phyloP scores from a whole-genome alignment of 2,329 filamentous ascomycete genomes.

The Phialophora macrospora region DNA sequence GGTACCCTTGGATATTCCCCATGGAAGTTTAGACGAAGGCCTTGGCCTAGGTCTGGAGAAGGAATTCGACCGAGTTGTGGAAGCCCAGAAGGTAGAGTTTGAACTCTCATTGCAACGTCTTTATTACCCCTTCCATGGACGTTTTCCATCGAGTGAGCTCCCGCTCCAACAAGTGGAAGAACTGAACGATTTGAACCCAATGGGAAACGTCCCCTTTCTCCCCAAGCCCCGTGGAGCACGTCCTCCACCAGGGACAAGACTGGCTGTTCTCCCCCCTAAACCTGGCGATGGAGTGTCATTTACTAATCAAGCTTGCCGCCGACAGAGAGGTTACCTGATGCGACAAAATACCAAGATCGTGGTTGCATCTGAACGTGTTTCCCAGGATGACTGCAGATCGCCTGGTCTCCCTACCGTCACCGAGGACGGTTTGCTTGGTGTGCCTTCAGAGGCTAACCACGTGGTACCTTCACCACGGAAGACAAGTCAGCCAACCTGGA shows the following conservation, averaged over 20 bases:
- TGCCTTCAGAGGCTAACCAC: constrained; percentile 39
- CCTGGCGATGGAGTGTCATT: constrained; percentile 42
- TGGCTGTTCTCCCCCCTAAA: constrained; percentile 16
- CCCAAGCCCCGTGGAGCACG: constrained; percentile 34
- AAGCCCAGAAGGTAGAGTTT: constrained; percentile 90
- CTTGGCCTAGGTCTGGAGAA: constrained; percentile 84
- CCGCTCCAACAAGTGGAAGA: constrained; percentile 28
- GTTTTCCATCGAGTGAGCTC: constrained; percentile 37
- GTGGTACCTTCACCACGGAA: constrained; percentile 68
- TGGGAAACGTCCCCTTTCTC: constrained; percentile 33
- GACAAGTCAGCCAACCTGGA: constrained; percentile 86
- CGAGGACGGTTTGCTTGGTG: constrained; percentile 49
- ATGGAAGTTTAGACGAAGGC: constrained; percentile 67
- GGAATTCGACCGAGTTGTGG: constrained; percentile 93
- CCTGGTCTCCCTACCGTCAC: constrained; percentile 26
- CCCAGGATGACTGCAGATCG: constrained; percentile 61
- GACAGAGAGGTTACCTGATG: constrained; percentile 98
- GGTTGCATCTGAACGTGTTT: constrained; percentile 74
- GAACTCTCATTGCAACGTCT: constrained; percentile 50
- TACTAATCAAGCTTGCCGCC: constrained; percentile 67
- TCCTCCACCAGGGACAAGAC: constrained; percentile 12
- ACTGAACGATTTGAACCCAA: constrained; percentile 24
- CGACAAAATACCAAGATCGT: constrained; percentile 97
- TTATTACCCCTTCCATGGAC: constrained; percentile 40
- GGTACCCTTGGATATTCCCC: constrained; percentile 80